These are phyloP conservation scores for Schizochytrium sp. DNA, from an alignment of 108 stramenopile genomes.

Conservation along the genomic window DNA sequence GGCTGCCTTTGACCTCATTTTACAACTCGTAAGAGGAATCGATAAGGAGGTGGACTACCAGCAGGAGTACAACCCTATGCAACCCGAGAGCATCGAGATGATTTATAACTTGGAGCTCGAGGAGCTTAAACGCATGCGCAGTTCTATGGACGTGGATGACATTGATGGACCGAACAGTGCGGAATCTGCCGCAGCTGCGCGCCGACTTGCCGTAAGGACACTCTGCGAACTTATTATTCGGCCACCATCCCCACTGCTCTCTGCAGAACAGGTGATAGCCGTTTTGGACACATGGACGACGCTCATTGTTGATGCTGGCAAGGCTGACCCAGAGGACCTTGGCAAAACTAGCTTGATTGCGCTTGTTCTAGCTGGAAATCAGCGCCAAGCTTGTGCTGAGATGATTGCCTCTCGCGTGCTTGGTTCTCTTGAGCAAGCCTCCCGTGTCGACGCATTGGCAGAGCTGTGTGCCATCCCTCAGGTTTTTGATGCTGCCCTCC, in stretches of 20 bases:
- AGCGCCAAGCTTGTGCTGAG: not conserved
- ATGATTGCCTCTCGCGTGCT: not conserved
- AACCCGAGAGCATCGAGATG: not conserved
- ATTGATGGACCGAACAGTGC: not conserved
- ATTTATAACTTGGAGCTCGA: slow-evolving; percentile 8
- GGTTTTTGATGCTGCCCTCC: slow-evolving; percentile 44
- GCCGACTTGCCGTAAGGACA: not conserved
- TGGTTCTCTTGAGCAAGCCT: not conserved
- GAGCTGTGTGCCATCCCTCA: slow-evolving; percentile 20
- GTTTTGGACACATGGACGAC: not conserved
- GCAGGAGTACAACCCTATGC: not conserved
- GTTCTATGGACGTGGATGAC: not conserved
- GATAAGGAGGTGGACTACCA: slow-evolving; percentile 36
- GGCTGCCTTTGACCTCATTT: slow-evolving; percentile 39
- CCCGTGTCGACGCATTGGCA: not conserved
- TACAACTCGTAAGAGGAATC: not conserved
- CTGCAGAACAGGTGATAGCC: not conserved
- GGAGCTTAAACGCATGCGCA: slow-evolving; percentile 41
- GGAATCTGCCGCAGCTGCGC: not conserved
- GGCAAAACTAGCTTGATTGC: not conserved
- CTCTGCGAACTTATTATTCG: slow-evolving; percentile 22
- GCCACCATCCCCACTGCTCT: slow-evolving; percentile 33
- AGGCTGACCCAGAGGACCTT: not conserved
- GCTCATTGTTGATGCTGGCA: slow-evolving; percentile 27
- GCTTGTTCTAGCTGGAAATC: not conserved